Percentiles rank a stretch among this genome's conserved stretches.
phyloP scores from a whole-genome alignment of 163 green algal species.

The Smithsoniella earleae region DNA sequence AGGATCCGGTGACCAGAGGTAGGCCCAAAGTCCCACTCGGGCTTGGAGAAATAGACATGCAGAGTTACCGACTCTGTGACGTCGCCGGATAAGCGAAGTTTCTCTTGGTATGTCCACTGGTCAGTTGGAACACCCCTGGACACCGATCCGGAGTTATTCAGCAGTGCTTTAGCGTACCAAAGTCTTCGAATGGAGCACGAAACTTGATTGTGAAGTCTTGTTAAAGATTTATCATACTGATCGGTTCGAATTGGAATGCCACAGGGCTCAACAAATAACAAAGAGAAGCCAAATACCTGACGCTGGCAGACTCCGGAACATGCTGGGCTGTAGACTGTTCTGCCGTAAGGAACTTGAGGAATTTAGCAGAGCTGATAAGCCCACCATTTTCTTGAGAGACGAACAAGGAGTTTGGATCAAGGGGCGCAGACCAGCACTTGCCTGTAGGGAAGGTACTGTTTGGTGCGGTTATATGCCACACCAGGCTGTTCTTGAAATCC shows the following conservation, averaged over 20 bases:
- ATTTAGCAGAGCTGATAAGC: neutral
- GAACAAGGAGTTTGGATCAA: neutral
- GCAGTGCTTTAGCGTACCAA: neutral
- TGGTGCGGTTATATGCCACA: neutral
- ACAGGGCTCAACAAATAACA: neutral
- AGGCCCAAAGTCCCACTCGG: conserved; percentile 17
- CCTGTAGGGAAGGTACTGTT: conserved; percentile 4
- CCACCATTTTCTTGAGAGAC: neutral
- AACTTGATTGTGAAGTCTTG: neutral
- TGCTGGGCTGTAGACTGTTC: neutral
- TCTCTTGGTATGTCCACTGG: conserved; percentile 12
- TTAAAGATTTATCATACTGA: too few species aligned
- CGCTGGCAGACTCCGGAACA: neutral
- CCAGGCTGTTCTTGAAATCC: neutral
- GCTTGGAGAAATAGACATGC: conserved; percentile 1
- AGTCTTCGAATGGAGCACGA: neutral
- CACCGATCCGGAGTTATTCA: too few species aligned
- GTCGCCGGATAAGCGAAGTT: neutral
- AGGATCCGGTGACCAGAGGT: neutral
- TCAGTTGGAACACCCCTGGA: conserved; percentile 19
- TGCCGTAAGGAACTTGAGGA: neutral
- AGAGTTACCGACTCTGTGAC: neutral
- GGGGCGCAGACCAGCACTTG: neutral
- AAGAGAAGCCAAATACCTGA: too few species aligned
- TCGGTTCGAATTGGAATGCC: too few species aligned